A percentile compares a stretch with the other conserved stretches of the same genome.
phyloP scores from a whole-genome alignment of 2,329 filamentous ascomycete species.

The Myriangium duriaei region DNA sequence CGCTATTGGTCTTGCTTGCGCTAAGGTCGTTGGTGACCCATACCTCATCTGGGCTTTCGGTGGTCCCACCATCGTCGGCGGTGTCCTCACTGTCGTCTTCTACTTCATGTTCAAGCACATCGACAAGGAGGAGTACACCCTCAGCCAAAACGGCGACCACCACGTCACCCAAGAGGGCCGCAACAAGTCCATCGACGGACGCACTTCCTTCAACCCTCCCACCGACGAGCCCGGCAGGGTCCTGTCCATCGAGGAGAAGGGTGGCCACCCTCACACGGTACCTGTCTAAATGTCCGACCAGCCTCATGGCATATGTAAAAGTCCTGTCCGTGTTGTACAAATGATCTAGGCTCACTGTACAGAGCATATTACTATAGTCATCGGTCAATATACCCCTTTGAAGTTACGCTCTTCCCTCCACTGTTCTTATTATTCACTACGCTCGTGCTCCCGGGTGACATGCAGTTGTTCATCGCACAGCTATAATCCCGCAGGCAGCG shows the following conservation, averaged over 20 bases:
- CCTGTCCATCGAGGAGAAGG: slow-evolving; percentile 9
- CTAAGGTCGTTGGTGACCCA: slow-evolving; percentile 31
- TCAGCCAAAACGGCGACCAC: slow-evolving; percentile 11
- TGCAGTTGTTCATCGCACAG: too few species aligned
- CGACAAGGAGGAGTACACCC: slow-evolving; percentile 19
- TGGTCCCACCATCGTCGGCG: slow-evolving; percentile 37
- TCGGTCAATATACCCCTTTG: too few species aligned
- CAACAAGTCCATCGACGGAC: slow-evolving; percentile 9
- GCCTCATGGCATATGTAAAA: too few species aligned
- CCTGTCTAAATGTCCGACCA: too few species aligned
- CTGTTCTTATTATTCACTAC: too few species aligned
- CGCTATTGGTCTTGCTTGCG: slow-evolving; percentile 24
- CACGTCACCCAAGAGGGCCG: slow-evolving; percentile 11
- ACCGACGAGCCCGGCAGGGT: slow-evolving; percentile 10
- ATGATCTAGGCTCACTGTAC: too few species aligned
- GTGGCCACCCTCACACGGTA: slow-evolving; percentile 6
- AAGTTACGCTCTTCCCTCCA: too few species aligned
- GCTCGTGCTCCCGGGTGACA: too few species aligned
- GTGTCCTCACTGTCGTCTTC: slow-evolving; percentile 36
- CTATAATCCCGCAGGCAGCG: too few species aligned
- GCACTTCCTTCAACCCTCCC: slow-evolving; percentile 11
- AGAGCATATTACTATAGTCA: too few species aligned
- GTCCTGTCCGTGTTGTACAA: too few species aligned
- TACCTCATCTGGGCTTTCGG: slow-evolving; percentile 38
- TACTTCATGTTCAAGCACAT: slow-evolving; percentile 35